Evolutionary conservation across 352 stramenopile species (phyloP), one percentile per base, ranked within the genome.

Genomic region (Pythium scleroteichum): DNA sequence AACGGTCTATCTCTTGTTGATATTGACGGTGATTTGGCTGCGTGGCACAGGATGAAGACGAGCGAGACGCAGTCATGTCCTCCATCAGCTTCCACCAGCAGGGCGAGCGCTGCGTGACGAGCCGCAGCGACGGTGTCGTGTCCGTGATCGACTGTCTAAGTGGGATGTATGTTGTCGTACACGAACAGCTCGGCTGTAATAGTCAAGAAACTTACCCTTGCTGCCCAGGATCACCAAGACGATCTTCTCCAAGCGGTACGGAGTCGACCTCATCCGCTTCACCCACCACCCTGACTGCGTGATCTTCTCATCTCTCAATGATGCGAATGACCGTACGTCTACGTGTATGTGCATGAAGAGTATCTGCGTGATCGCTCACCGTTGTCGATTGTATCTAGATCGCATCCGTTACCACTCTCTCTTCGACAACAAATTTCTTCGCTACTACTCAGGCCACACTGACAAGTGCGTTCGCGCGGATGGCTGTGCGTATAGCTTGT

Each of bases 341-440:
- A 23, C n/a, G 24, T 14, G 19, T 60, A n/a, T 5, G 23, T 23
- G 44, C 12, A 50, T 12, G 1, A 40, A 23, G 46, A 20, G 16
- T 47, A n/a, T n/a, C n/a, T n/a, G n/a, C n/a, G n/a, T n/a, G n/a
- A n/a, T n/a, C n/a, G n/a, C n/a, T n/a, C n/a, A n/a, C n/a, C n/a
- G 5, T 61, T 7, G 10, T 23, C 2, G 4, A 5, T n/a, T n/a
- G n/a, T n/a, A n/a, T n/a, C 14, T 47, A 94, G 85, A 91, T 48
- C 76, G 84, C 49, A 89, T 95, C 53, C 82, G 86, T 12, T 95
- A 95, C 68, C 86, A 95, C 56, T 95, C 86, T 52, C 78, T 93
- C 55, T 95, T 90, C 33, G 86, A 95, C 75, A 95, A 95, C 69
- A 87, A 92, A 42, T 95, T 94, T 55, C 75, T 95, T 20, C 84